A percentile compares a stretch with the other conserved stretches of the same genome.
These are phyloP conservation scores for Coemansia sp. DNA, from an alignment of 192 early-diverging fungal genomes.

Conservation along the genomic window DNA sequence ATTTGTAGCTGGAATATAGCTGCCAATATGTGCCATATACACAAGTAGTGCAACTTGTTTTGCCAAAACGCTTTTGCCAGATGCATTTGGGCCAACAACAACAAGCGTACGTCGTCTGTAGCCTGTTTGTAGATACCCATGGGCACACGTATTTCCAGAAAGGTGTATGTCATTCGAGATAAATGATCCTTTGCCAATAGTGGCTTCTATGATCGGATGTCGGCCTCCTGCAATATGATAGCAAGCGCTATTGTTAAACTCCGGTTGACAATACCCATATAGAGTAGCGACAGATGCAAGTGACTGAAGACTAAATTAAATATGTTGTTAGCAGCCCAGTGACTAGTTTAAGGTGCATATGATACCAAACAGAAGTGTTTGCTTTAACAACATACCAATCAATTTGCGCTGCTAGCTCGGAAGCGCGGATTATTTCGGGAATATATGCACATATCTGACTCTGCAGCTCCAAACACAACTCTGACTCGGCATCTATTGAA, in stretches of 20 bases:
- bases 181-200: constrained; percentile 64
- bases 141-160: constrained; percentile 24
- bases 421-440: constrained; percentile 62
- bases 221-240: constrained; percentile 29
- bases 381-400: constrained; percentile 53
- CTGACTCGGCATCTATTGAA: constrained; percentile 74
- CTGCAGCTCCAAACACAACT: constrained; percentile 72
- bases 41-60: constrained; percentile 77
- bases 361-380: neutral
- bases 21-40: constrained; percentile 90
- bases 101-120: constrained; percentile 57
- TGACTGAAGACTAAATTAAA: constrained; percentile 28
- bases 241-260: constrained; percentile 13
- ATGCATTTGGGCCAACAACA: constrained; percentile 81
- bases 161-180: constrained; percentile 71
- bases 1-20: constrained; percentile 76
- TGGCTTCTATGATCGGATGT: constrained; percentile 54
- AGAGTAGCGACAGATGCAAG: constrained; percentile 16
- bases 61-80: constrained; percentile 75
- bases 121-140: neutral
- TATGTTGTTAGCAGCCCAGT: neutral
- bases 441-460: constrained; percentile 61
- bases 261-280: constrained; percentile 31
- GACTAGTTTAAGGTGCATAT: neutral
- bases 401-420: constrained; percentile 32